These are phyloP conservation scores for Ajuga chamaepitys DNA, from an alignment of 257 asterid genomes.

Conservation along the genomic window DNA sequence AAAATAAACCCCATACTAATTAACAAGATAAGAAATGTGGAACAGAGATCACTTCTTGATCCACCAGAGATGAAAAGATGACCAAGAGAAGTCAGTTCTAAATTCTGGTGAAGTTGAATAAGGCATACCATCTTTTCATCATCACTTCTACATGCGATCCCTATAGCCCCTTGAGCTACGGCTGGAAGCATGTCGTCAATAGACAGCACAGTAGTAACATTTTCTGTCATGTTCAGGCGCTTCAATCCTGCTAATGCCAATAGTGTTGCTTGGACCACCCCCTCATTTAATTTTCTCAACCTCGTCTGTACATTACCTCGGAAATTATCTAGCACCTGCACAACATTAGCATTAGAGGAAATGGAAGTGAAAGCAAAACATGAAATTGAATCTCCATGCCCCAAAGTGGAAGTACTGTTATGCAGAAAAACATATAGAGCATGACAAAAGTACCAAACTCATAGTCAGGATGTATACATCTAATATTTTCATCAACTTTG, in stretches of 20 bases:
- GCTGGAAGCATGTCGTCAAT: conserved; percentile 99
- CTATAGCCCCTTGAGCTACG: conserved; percentile 97
- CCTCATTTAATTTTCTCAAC: conserved; percentile 74
- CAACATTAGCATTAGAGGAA: background rate
- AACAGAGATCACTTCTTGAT: background rate
- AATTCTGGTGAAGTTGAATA: background rate
- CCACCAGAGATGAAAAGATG: background rate
- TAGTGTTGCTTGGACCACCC: conserved; percentile 89
- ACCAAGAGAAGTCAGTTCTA: background rate
- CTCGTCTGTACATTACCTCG: conserved; percentile 97
- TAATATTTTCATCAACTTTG: background rate
- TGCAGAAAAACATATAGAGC: too few relatives aligned
- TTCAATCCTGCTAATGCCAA: conserved; percentile 91
- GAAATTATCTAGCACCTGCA: conserved; percentile 81
- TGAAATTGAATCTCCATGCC: background rate
- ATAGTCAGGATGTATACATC: background rate
- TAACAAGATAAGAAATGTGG: background rate
- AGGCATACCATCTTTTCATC: conserved; percentile 72
- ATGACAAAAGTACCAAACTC: too few relatives aligned
- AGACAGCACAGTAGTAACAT: conserved; percentile 61
- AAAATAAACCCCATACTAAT: background rate
- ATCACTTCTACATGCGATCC: conserved; percentile 81
- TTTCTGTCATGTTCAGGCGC: conserved; percentile 79
- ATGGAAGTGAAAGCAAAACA: background rate
- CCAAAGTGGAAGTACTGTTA: background rate